These are phyloP conservation scores for Phytophthora syringae DNA, from an alignment of 352 stramenopile genomes.

Conservation along the genomic window DNA sequence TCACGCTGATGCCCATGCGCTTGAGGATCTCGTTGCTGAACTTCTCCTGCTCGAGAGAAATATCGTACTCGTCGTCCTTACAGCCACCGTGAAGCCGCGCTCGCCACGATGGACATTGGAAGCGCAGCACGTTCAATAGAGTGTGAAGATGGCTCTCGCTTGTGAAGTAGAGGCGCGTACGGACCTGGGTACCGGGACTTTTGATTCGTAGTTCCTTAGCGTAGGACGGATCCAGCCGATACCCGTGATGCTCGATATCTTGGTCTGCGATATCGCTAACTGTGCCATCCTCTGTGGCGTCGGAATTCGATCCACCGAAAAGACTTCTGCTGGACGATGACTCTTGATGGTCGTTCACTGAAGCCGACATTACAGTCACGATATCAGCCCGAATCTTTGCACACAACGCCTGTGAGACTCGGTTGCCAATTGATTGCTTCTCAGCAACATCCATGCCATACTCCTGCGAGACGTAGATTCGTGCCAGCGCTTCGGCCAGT, in stretches of 20 bases:
- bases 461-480: conserved; percentile 98
- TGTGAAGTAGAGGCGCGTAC: conserved; percentile 99
- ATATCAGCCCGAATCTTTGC: conserved; percentile 98
- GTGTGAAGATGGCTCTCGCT: conserved; percentile 99
- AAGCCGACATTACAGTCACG: conserved; percentile 79
- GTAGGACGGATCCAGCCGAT: conserved; percentile 86
- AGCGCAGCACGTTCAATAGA: conserved; percentile 97
- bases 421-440: conserved; percentile 96
- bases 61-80: conserved; percentile 72
- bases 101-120: conserved; percentile 82
- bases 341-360: conserved; percentile 40
- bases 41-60: conserved; percentile 83
- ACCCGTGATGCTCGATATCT: conserved; percentile 88
- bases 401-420: conserved; percentile 96
- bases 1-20: conserved; percentile 86
- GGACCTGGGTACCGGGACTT: conserved; percentile 83
- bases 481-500: conserved; percentile 95
- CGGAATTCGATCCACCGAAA: conserved; percentile 23
- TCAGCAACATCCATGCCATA: conserved; percentile 92
- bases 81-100: conserved; percentile 59
- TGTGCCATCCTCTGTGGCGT: conserved; percentile 28
- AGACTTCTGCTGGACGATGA: conserved; percentile 30
- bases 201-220: conserved; percentile 97
- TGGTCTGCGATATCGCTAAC: conserved; percentile 47
- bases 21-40: conserved; percentile 88